Evolutionary conservation across 2,329 filamentous ascomycete species (phyloP).

Genomic region (Fonsecaea erecta): DNA sequence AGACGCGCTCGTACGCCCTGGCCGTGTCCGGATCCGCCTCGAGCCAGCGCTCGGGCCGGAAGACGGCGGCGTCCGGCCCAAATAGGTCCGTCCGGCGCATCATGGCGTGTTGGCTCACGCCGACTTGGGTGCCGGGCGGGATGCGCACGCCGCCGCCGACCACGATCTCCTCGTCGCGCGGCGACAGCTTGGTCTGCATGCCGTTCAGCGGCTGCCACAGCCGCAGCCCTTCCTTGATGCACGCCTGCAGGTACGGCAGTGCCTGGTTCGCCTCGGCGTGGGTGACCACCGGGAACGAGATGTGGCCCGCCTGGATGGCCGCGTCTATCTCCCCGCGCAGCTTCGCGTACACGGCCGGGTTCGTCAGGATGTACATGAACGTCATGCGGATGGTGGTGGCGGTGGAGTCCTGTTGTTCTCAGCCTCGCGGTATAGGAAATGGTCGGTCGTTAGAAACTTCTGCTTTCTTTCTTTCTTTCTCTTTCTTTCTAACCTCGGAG

Average conservation of each 20-base stretch:
- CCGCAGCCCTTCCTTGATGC: slow-evolving; percentile 76
- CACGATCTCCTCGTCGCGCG: slow-evolving; percentile 43
- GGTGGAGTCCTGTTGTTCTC: slow-evolving; percentile 10
- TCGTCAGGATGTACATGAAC: slow-evolving; percentile 20
- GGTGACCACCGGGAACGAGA: slow-evolving; percentile 11
- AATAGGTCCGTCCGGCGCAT: slow-evolving; percentile 3
- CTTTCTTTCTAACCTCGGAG: not conserved
- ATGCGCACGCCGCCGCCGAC: slow-evolving; percentile 12
- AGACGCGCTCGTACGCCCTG: slow-evolving; percentile 36
- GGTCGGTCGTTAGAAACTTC: not conserved
- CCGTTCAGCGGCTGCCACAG: slow-evolving; percentile 43
- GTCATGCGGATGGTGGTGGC: slow-evolving; percentile 25
- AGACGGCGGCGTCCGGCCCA: slow-evolving; percentile 47
- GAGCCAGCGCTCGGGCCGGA: slow-evolving; percentile 47
- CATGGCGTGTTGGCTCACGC: slow-evolving; percentile 1
- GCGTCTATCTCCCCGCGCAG: slow-evolving; percentile 7
- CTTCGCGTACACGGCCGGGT: slow-evolving; percentile 24
- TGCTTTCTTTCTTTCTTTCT: too few species aligned
- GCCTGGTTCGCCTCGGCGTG: slow-evolving; percentile 59
- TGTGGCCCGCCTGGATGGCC: not conserved
- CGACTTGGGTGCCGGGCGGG: slow-evolving; percentile 10
- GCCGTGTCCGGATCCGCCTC: slow-evolving; percentile 20
- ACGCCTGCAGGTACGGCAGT: slow-evolving; percentile 75
- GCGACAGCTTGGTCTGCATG: slow-evolving; percentile 40
- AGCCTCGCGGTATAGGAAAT: not conserved